A percentile compares a stretch with the other conserved stretches of the same genome.
phyloP scores from a whole-genome alignment of 2,329 filamentous ascomycete genomes.

The Ophiocordyceps camponoti-saundersi region DNA sequence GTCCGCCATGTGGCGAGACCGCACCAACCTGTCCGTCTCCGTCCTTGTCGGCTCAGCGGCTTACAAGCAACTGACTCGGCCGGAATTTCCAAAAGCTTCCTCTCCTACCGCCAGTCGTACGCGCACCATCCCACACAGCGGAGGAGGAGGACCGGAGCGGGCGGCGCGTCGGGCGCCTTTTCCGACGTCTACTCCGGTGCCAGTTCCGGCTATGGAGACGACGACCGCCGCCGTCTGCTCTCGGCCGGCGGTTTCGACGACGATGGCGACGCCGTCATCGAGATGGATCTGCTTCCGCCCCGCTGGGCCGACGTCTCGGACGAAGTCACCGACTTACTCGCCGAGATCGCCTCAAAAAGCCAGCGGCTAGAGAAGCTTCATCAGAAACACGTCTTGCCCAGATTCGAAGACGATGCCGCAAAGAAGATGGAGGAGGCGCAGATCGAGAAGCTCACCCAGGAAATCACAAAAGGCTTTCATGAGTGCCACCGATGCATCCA shows the following conservation, averaged over 20 bases:
- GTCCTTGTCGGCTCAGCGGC: not conserved
- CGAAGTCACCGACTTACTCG: constrained; percentile 71
- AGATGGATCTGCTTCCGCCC: constrained; percentile 93
- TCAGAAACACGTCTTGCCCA: constrained; percentile 90
- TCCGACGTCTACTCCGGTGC: constrained; percentile 37
- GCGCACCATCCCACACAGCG: constrained; percentile 85
- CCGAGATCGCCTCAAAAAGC: constrained; percentile 66
- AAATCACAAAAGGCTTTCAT: constrained; percentile 79
- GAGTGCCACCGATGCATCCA: constrained; percentile 81
- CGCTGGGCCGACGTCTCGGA: constrained; percentile 93
- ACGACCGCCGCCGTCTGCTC: constrained; percentile 62
- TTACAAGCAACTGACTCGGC: not conserved
- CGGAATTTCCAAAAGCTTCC: constrained; percentile 47
- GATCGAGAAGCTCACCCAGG: constrained; percentile 80
- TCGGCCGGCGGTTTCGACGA: constrained; percentile 62
- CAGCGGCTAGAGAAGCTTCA: constrained; percentile 80
- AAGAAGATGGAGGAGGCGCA: constrained; percentile 75
- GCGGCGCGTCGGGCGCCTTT: constrained; percentile 33
- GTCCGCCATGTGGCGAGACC: constrained; percentile 93
- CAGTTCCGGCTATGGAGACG: constrained; percentile 19
- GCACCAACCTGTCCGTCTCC: constrained; percentile 76
- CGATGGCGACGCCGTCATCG: constrained; percentile 87
- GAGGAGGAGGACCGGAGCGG: constrained; percentile 46
- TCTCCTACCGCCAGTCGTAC: constrained; percentile 98
- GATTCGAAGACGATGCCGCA: constrained; percentile 87